Evolutionary conservation across 805 yeast species (phyloP), one percentile per base, ranked within the genome.

Genomic region (Wickerhamomyces xylosicus): DNA sequence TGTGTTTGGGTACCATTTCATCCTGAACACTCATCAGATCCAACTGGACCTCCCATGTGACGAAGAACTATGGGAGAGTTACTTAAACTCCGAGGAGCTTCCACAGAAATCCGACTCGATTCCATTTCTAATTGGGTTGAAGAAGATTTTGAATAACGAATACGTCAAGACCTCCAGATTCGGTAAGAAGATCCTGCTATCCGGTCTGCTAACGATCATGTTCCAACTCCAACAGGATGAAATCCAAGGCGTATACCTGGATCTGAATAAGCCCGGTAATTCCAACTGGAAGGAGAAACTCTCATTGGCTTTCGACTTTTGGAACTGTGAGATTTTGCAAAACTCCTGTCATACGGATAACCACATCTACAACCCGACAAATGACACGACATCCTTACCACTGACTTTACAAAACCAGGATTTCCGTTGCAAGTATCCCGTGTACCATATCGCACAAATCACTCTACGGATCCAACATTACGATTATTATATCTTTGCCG

Each of bases 401-500:
- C 37, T 44, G 19, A 42, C 54, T 9, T 36, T 54, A 15, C 41
- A 49, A n/a, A 43, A 37, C 1, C 56, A 54, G 31, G 74, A 66
- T 44, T 61, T 71, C 2, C 66, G 77, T 36, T 79, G 85, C 56
- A 75, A 74, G 44, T 69, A 75, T 42, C 79, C 85, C 0, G 72
- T 78, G 38, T 81, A 76, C 56, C 89, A 85, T 52, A 66, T 82
- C 62, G 76, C 85, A 1, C 89, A 82, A 52, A 74, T 83, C 14
- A 72, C 77, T 34, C 71, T 85, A 53, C 74, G 84, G 37, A 70
- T 81, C 21, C 78, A 83, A 40, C 85, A 83, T 45, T 79, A 82
- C 56, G 95, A 85, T 56, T 74, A 83, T 41, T 82, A 82, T 39
- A 78, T 83, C 5, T 79, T 67, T 56, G 79, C 89, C 2, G 95